phyloP scores from a whole-genome alignment of 148 eudicot genomes.

The Rhododendron henanense region DNA sequence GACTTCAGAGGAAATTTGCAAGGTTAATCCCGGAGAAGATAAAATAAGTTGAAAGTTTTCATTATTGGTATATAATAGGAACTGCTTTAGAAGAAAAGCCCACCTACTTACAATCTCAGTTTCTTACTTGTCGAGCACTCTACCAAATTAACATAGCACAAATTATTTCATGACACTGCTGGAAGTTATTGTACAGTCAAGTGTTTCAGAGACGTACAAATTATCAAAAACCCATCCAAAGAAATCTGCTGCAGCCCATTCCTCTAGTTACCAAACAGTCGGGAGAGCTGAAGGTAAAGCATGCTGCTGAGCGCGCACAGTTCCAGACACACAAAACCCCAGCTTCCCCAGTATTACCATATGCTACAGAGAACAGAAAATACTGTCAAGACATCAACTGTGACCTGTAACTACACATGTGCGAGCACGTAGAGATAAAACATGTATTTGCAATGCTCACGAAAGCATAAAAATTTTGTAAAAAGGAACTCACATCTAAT shows the following conservation, averaged over 20 bases:
- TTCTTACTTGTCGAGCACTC: background rate
- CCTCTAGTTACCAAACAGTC: background rate
- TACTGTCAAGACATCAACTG: background rate
- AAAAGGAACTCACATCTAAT: background rate
- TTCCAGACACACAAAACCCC: background rate
- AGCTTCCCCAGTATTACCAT: background rate
- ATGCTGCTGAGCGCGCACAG: background rate
- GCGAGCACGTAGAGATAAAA: background rate
- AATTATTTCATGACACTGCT: background rate
- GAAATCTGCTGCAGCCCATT: background rate
- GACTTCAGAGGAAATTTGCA: background rate
- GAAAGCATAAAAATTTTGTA: background rate
- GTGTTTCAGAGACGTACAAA: conserved; percentile 11
- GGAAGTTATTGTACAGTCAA: background rate
- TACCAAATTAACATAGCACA: conserved; percentile 1
- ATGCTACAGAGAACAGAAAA: conserved; percentile 4
- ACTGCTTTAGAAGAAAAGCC: background rate
- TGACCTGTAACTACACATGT: background rate
- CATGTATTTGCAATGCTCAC: background rate
- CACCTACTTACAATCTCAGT: background rate
- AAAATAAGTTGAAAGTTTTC: background rate
- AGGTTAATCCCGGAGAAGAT: background rate
- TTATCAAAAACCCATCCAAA: conserved; percentile 3
- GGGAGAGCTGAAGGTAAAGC: background rate
- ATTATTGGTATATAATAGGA: too few relatives aligned